A percentile compares a stretch with the other conserved stretches of the same genome.
These are phyloP conservation scores for Arthroderma uncinatum DNA, from an alignment of 2,329 filamentous ascomycete species.

Conservation along the genomic window DNA sequence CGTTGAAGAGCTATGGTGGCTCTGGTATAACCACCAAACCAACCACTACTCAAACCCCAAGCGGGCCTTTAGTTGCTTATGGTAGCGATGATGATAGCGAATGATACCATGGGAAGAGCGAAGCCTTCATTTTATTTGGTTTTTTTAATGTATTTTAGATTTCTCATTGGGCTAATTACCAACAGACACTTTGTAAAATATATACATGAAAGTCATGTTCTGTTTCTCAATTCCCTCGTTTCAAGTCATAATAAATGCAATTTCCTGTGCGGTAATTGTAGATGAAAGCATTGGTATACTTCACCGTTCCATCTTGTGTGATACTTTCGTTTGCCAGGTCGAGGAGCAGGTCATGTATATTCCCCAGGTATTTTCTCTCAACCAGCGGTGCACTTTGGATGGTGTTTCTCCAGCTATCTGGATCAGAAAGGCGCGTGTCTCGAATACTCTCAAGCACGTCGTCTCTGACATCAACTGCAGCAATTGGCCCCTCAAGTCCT, in stretches of 20 bases:
- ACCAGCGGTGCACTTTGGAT: slow-evolving; percentile 66
- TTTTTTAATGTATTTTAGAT: slow-evolving; percentile 2
- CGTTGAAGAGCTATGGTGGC: slow-evolving; percentile 50
- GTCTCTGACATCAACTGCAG: slow-evolving; percentile 80
- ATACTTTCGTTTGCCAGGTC: slow-evolving; percentile 45
- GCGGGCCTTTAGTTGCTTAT: slow-evolving; percentile 74
- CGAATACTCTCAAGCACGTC: slow-evolving; percentile 66
- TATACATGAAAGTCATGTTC: slow-evolving; percentile 10
- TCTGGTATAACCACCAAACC: slow-evolving; percentile 33
- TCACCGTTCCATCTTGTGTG: slow-evolving; percentile 38
- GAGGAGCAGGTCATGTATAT: slow-evolving; percentile 66
- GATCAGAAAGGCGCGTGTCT: slow-evolving; percentile 62
- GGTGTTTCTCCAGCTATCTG: slow-evolving; percentile 70
- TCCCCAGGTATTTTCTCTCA: slow-evolving; percentile 70
- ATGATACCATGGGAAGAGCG: slow-evolving; percentile 19
- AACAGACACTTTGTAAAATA: slow-evolving; percentile 5
- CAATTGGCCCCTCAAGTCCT: slow-evolving; percentile 66
- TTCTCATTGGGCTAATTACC: not conserved
- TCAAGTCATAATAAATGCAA: slow-evolving; percentile 77
- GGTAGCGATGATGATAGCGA: slow-evolving; percentile 78
- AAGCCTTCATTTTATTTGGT: not conserved
- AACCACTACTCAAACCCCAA: slow-evolving; percentile 29
- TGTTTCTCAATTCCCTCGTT: slow-evolving; percentile 20
- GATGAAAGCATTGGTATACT: slow-evolving; percentile 63
- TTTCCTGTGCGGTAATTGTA: slow-evolving; percentile 83